phyloP scores from a whole-genome alignment of 129 eudicot genomes.

The Flaveria bidentis region DNA sequence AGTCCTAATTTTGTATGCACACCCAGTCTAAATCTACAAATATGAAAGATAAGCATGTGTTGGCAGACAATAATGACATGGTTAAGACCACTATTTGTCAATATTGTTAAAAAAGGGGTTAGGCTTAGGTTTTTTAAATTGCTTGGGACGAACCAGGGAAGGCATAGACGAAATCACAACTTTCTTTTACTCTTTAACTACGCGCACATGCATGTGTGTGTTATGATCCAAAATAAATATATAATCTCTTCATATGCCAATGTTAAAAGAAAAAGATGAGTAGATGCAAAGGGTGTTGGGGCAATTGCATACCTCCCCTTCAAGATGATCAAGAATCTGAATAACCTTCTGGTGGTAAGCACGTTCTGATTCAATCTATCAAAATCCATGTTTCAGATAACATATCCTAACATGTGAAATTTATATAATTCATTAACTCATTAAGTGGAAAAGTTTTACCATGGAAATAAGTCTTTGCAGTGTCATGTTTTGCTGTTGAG shows the following conservation, averaged over 20 bases:
- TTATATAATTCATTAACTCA: slow-evolving; percentile 4
- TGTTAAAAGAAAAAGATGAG: background rate
- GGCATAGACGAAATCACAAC: background rate
- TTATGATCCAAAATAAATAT: background rate
- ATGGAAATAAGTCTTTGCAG: slow-evolving; percentile 78
- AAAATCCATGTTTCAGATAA: slow-evolving; percentile 17
- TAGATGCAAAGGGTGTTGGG: slow-evolving; percentile 12
- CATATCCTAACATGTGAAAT: slow-evolving; percentile 20
- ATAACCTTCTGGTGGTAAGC: slow-evolving; percentile 81
- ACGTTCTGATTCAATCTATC: slow-evolving; percentile 88
- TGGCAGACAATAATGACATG: background rate
- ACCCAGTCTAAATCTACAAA: background rate
- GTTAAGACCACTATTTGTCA: background rate
- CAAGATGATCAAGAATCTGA: slow-evolving; percentile 92
- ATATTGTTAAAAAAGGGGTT: background rate
- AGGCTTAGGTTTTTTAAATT: slow-evolving; percentile 5
- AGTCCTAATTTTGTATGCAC: background rate
- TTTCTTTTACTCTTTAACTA: background rate
- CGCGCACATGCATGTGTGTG: background rate
- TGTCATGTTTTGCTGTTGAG: slow-evolving; percentile 91
- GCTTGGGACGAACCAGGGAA: background rate
- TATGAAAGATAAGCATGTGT: background rate
- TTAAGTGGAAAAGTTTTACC: slow-evolving; percentile 44
- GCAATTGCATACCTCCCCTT: slow-evolving; percentile 61
- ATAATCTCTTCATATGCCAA: background rate